These are phyloP conservation scores for Camillea tinctor DNA, from an alignment of 2,329 filamentous ascomycete species.

Conservation along the genomic window DNA sequence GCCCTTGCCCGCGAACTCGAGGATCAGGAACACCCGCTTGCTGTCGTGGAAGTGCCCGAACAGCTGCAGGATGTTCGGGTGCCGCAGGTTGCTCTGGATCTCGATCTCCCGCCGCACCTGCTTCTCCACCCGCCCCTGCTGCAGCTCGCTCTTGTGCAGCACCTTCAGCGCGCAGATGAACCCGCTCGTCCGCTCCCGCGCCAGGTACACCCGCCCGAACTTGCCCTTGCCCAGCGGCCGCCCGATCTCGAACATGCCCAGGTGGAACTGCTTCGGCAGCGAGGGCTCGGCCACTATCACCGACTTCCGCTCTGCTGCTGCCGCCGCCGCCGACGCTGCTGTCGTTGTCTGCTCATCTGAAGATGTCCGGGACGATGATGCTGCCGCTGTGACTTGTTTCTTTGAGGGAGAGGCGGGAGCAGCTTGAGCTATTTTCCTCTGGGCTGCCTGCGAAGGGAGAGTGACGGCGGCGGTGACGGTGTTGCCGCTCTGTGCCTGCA, in stretches of 20 bases:
- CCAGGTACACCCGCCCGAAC: constrained; percentile 83
- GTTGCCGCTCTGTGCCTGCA: constrained; percentile 74
- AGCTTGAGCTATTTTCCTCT: constrained; percentile 46
- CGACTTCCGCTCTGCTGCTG: constrained; percentile 49
- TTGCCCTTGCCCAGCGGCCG: constrained; percentile 84
- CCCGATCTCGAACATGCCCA: constrained; percentile 93
- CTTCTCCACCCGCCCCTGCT: constrained; percentile 77
- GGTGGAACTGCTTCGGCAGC: constrained; percentile 68
- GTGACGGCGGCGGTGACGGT: constrained; percentile 60
- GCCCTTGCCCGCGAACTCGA: constrained; percentile 82
- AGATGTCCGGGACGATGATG: constrained; percentile 31
- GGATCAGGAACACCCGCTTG: constrained; percentile 82
- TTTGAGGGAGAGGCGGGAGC: constrained; percentile 49
- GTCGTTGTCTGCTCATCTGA: constrained; percentile 49
- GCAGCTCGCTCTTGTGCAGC: constrained; percentile 78
- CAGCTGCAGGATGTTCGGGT: constrained; percentile 80
- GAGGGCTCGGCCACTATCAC: constrained; percentile 53
- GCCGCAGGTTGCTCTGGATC: constrained; percentile 82
- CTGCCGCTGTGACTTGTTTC: constrained; percentile 47
- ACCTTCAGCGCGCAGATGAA: constrained; percentile 88
- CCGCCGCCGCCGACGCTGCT: constrained; percentile 27
- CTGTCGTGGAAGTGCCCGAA: constrained; percentile 89
- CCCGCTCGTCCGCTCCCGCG: constrained; percentile 72
- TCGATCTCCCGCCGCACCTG: constrained; percentile 86
- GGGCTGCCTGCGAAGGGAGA: constrained; percentile 64